Evolutionary conservation across 805 yeast genomes (phyloP), one percentile per base, ranked within the genome.

Genomic region (Candida dajiaensis): DNA sequence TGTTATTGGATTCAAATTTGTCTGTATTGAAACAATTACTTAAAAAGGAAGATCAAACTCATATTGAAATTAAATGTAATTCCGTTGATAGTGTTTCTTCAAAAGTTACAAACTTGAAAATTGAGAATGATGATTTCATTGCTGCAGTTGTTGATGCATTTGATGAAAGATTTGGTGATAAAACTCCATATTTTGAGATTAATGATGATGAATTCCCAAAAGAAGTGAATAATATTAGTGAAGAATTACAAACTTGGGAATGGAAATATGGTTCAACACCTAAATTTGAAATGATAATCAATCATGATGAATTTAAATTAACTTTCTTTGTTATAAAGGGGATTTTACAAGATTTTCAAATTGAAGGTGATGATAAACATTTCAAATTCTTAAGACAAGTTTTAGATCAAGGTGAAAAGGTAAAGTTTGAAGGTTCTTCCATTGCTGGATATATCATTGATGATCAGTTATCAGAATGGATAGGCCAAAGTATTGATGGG

Each of bases 211-310:
- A 74, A 59, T 23, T 60, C 3, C 60, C 58, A n/a, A 52, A 53
- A 1, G 79, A 78, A 28, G 67, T 85, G 0, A 25, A 46, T 2
- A 56, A 68, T 3, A 66, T 68, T 0, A 70, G 71, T 28, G 48
- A 64, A 0, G 72, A 72, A 23, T 65, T 88, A 18, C 58, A 67
- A 38, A 63, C 72, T 19, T 84, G 94, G 85, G 68, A 76, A 2
- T 90, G 96, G 96, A 77, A 68, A 33, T 89, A 68, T 62, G 90
- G 89, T 1, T 69, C 73, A 19, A 84, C 96, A 0, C 97, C 97
- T 0, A 72, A 70, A 48, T 94, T 92, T 61, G 70, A 74, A 37
- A 80, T 85, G 48, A 56, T 58, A 1, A 59, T 85, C 18, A 57
- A 56, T 3, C 64, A 68, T 38, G 62, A 62, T 0, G 61, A 65